Evolutionary conservation across 176 grass and related monocot genomes (phyloP), one percentile per base, ranked within the genome.

Genomic region (Themeda triandra): DNA sequence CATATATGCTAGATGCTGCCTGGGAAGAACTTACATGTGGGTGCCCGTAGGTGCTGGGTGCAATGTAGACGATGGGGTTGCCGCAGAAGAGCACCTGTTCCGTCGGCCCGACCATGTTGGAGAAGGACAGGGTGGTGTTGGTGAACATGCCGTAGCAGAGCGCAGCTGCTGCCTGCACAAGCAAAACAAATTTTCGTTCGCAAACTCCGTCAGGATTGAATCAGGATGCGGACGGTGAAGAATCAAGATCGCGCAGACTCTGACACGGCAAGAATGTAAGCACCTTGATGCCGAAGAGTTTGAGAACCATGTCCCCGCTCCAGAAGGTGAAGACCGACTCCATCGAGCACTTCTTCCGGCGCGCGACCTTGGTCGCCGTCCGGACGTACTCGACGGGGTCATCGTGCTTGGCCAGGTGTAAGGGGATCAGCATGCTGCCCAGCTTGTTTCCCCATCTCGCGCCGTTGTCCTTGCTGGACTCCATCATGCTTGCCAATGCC

Each of bases 341-440:
- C 63, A 98, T 77, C 1, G 95, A 98, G 67, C 45, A 94, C 90
- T 98, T 98, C 85, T 98, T 98, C 79, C 90, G 84, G 45, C 80
- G 65, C 25, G 88, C 84, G 14, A 88, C 86, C 78, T 35, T 78
- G 40, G 63, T 51, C 64, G 84, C 95, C 27, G 33, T 82, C 27
- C 90, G 79, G 79, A 98, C 76, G 78, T 94, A 93, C 69, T 91
- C 84, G 10, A 94, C 25, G 59, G 87, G 92, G 40, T 98, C 90
- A 0, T 86, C 39, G 35, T 90, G 89, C 66, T 42, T 80, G 29
- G 62, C 81, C 44, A 98, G 46, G 63, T 93, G 58, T 42, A 98
- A 89, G 2, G 59, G 86, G 13, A 94, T 76, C 10, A 94, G 56
- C 36, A 94, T 78, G 85, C 94, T 92, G 39, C 95, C 92, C 12